Evolutionary conservation across 768 basidiomycete species (phyloP).

Genomic region (Cubamyces sp.): DNA sequence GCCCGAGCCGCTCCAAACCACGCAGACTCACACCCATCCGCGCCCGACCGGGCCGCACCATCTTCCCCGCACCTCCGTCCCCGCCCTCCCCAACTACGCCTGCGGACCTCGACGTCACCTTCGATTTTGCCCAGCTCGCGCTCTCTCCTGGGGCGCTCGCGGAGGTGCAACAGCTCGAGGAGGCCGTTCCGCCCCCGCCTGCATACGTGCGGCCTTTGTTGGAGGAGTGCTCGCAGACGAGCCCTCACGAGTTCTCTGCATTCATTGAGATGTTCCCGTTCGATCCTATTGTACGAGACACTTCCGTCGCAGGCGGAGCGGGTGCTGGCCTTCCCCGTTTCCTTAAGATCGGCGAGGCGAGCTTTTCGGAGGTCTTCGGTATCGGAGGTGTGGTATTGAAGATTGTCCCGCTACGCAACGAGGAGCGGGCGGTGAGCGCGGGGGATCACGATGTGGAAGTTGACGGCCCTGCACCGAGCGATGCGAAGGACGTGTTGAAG

Average conservation of each 20-base stretch:
- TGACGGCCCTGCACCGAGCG: slow-evolving; percentile 71
- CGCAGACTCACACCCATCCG: slow-evolving; percentile 75
- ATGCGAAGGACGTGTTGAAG: slow-evolving; percentile 76
- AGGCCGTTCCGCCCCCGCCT: slow-evolving; percentile 39
- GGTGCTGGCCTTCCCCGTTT: slow-evolving; percentile 44
- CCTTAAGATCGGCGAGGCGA: slow-evolving; percentile 93
- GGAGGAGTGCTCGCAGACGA: slow-evolving; percentile 70
- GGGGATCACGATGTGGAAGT: slow-evolving; percentile 28
- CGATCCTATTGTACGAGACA: slow-evolving; percentile 62
- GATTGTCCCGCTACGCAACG: slow-evolving; percentile 76
- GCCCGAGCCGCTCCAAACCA: slow-evolving; percentile 39
- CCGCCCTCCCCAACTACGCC: slow-evolving; percentile 61
- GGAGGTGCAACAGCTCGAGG: slow-evolving; percentile 22
- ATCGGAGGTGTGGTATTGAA: slow-evolving; percentile 90
- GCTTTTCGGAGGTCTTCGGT: slow-evolving; percentile 95
- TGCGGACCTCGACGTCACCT: slow-evolving; percentile 53
- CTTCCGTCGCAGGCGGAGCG: slow-evolving; percentile 21
- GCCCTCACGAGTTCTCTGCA: slow-evolving; percentile 76
- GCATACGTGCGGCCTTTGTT: slow-evolving; percentile 65
- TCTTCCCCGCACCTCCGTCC: slow-evolving; percentile 44
- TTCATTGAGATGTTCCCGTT: slow-evolving; percentile 83
- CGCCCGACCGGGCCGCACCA: slow-evolving; percentile 40
- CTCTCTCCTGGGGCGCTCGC: slow-evolving; percentile 36
- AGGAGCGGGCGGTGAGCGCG: slow-evolving; percentile 34
- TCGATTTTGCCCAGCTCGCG: slow-evolving; percentile 50